A percentile compares a stretch with the other conserved stretches of the same genome.
Evolutionary conservation across 1,284 basidiomycete genomes (phyloP).

Genomic region (Leccinum cinnamomeum): DNA sequence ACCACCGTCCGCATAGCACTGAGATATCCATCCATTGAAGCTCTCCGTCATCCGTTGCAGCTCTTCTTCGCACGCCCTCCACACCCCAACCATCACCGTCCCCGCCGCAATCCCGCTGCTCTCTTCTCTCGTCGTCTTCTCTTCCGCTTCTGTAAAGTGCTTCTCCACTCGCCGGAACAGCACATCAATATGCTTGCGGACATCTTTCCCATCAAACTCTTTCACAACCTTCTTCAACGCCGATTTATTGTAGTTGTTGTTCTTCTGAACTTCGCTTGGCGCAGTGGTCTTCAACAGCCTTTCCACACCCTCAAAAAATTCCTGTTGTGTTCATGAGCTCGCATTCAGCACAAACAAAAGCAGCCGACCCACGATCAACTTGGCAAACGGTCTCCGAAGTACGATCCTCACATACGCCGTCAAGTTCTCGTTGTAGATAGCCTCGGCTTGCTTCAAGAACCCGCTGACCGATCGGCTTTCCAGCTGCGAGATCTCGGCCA

Average conservation of each 20-base stretch:
- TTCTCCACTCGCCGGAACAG: constrained; percentile 93
- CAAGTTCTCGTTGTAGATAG: constrained; percentile 87
- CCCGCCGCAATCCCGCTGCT: constrained; percentile 58
- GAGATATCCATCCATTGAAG: constrained; percentile 66
- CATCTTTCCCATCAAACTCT: constrained; percentile 85
- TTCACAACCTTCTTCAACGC: constrained; percentile 84
- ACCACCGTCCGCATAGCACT: constrained; percentile 76
- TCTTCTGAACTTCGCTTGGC: constrained; percentile 77
- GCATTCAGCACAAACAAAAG: not conserved
- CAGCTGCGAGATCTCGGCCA: constrained; percentile 74
- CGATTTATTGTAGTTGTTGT: constrained; percentile 74
- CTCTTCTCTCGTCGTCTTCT: constrained; percentile 61
- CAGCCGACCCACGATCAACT: constrained; percentile 71
- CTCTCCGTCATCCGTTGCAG: constrained; percentile 69
- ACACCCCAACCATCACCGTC: constrained; percentile 77
- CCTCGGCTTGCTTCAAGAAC: constrained; percentile 76
- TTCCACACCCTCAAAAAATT: constrained; percentile 93
- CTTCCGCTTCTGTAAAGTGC: constrained; percentile 84
- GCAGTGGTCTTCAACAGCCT: constrained; percentile 80
- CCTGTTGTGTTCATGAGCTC: constrained; percentile 52
- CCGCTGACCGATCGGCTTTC: constrained; percentile 66
- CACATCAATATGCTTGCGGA: constrained; percentile 83
- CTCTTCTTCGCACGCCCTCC: constrained; percentile 87
- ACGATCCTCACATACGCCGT: constrained; percentile 85
- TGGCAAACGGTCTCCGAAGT: constrained; percentile 82